A percentile compares a stretch with the other conserved stretches of the same genome.
phyloP scores from a whole-genome alignment of 371 early-diverging fungal species.

The Phascolomyces articulosus region DNA sequence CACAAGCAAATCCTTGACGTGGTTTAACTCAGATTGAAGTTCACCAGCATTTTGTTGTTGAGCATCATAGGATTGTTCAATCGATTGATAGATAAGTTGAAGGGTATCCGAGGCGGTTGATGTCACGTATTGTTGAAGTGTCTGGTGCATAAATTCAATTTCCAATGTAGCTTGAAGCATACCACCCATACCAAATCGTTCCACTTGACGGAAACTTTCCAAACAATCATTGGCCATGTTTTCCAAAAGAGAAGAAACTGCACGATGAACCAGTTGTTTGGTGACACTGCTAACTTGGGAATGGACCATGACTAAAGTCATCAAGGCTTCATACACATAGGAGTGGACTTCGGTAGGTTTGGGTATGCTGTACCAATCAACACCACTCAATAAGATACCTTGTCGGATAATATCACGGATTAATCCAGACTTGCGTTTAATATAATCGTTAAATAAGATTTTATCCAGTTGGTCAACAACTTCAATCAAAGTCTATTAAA shows the following conservation, averaged over 20 bases:
- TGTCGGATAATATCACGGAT: conserved; percentile 72
- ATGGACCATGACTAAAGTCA: conserved; percentile 89
- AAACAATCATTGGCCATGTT: conserved; percentile 79
- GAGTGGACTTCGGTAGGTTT: conserved; percentile 86
- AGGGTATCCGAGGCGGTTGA: conserved; percentile 63
- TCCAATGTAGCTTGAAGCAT: conserved; percentile 91
- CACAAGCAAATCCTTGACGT: conserved; percentile 67
- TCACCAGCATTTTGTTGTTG: conserved; percentile 55
- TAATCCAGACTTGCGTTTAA: conserved; percentile 71
- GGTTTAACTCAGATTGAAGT: conserved; percentile 60
- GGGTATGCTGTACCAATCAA: conserved; percentile 83
- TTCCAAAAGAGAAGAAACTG: conserved; percentile 72
- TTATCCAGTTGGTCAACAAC: conserved; percentile 74
- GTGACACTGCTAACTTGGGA: conserved; percentile 84
- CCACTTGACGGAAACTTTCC: conserved; percentile 76
- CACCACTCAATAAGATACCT: conserved; percentile 83
- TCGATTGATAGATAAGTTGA: conserved; percentile 68
- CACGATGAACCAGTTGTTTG: conserved; percentile 74
- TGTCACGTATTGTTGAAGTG: conserved; percentile 71
- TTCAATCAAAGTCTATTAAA: conserved; percentile 55
- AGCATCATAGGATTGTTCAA: conserved; percentile 68
- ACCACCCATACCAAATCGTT: conserved; percentile 86
- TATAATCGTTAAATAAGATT: conserved; percentile 82
- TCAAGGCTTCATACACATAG: conserved; percentile 85
- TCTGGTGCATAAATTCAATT: conserved; percentile 85